A percentile compares a stretch with the other conserved stretches of the same genome.
These are phyloP conservation scores for Verbascum thapsus DNA, from an alignment of 257 asterid species.

Conservation along the genomic window DNA sequence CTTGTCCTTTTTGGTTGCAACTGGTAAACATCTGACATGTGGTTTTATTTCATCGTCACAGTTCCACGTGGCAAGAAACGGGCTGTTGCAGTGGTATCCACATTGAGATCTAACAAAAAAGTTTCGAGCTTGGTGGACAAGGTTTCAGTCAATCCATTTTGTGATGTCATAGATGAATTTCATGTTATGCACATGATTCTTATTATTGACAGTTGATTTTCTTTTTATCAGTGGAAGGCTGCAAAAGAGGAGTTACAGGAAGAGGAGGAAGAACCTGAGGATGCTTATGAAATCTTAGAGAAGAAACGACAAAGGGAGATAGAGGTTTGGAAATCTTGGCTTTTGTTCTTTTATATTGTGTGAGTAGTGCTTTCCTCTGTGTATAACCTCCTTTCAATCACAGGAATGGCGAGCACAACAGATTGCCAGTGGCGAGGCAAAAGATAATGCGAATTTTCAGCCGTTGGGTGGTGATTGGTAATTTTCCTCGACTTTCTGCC, in stretches of 20 bases:
- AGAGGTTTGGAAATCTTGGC: slow-evolving; percentile 58
- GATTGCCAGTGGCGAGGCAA: slow-evolving; percentile 91
- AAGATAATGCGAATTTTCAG: slow-evolving; percentile 92
- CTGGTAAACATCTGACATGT: slow-evolving; percentile 22
- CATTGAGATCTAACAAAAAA: slow-evolving; percentile 87
- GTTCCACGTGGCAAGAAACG: slow-evolving; percentile 77
- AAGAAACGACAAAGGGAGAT: slow-evolving; percentile 81
- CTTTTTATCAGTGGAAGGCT: slow-evolving; percentile 84
- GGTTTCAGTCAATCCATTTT: slow-evolving; percentile 45
- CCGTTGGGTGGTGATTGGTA: slow-evolving; percentile 99
- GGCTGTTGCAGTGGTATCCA: slow-evolving; percentile 62
- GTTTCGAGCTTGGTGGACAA: slow-evolving; percentile 97
- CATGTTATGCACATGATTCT: slow-evolving; percentile 6
- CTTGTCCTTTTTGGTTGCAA: not conserved
- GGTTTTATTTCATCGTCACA: slow-evolving; percentile 30
- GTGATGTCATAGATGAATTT: not conserved
- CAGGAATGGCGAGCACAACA: slow-evolving; percentile 95
- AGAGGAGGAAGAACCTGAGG: slow-evolving; percentile 83
- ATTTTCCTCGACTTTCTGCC: slow-evolving; percentile 24
- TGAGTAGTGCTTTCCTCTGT: not conserved
- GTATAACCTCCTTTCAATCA: slow-evolving; percentile 25
- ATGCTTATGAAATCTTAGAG: slow-evolving; percentile 73
- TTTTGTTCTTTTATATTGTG: not conserved
- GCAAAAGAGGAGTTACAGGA: slow-evolving; percentile 94
- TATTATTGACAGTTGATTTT: not conserved